These are phyloP conservation scores for Recurvomyces mirabilis DNA, from an alignment of 495 filamentous ascomycete genomes.

Conservation along the genomic window DNA sequence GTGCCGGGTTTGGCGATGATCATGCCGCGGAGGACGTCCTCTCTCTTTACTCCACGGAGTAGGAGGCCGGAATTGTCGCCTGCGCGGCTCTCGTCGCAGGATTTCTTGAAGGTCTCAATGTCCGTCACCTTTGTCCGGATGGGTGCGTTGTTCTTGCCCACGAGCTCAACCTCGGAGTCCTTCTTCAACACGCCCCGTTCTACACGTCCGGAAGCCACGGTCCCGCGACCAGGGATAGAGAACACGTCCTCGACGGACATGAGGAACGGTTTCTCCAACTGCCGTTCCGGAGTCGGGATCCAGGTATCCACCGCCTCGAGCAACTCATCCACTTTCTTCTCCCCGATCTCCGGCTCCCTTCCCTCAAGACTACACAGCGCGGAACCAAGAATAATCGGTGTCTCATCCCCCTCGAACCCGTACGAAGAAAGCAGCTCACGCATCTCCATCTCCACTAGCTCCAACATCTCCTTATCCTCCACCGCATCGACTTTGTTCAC, in stretches of 20 bases:
- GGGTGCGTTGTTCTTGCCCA: constrained; percentile 63
- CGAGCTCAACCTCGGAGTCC: constrained; percentile 84
- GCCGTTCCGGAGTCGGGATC: constrained; percentile 89
- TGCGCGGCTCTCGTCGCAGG: constrained; percentile 81
- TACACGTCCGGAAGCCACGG: constrained; percentile 90
- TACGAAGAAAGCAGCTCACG: constrained; percentile 84
- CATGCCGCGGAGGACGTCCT: constrained; percentile 91
- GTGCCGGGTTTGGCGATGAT: constrained; percentile 68
- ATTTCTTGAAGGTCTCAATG: constrained; percentile 99
- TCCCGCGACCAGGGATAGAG: constrained; percentile 94
- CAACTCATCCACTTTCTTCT: constrained; percentile 73
- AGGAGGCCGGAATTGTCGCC: constrained; percentile 98
- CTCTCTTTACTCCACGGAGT: constrained; percentile 85
- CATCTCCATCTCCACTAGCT: constrained; percentile 99
- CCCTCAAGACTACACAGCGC: constrained; percentile 90
- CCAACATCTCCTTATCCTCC: constrained; percentile 97
- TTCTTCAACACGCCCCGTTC: constrained; percentile 89
- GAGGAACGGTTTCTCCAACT: constrained; percentile 92
- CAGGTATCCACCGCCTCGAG: constrained; percentile 84
- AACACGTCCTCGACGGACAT: constrained; percentile 99
- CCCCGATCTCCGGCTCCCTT: constrained; percentile 77
- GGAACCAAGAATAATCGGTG: constrained; percentile 90
- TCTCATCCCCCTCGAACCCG: constrained; percentile 96
- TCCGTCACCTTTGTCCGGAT: constrained; percentile 99
- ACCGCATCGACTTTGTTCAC: constrained; percentile 98